phyloP scores from a whole-genome alignment of 1,284 basidiomycete species.

The Termitomyces sp. region DNA sequence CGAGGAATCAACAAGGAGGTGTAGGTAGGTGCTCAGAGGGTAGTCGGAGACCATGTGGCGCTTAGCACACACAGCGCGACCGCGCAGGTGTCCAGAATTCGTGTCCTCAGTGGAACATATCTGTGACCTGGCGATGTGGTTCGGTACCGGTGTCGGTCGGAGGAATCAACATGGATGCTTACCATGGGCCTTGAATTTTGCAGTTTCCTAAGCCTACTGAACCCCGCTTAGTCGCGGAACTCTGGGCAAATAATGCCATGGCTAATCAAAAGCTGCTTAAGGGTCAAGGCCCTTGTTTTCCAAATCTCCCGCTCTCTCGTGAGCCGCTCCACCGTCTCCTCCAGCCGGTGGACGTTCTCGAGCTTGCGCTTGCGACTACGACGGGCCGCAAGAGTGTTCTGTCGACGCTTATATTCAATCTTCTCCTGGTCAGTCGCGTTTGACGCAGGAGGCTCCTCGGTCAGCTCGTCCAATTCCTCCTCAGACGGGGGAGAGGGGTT shows the following conservation, averaged over 20 bases:
- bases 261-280: conserved; percentile 30
- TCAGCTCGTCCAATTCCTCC: conserved; percentile 47
- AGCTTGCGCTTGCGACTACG: conserved; percentile 70
- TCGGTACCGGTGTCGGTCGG: conserved; percentile 5
- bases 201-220: background rate
- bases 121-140: conserved; percentile 4
- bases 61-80: conserved; percentile 4
- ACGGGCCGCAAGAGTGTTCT: conserved; percentile 81
- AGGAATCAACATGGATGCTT: background rate
- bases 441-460: conserved; percentile 31
- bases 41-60: conserved; percentile 11
- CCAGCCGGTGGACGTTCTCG: conserved; percentile 29
- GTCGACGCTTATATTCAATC: conserved; percentile 72
- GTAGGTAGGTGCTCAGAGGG: background rate
- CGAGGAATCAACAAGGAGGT: background rate
- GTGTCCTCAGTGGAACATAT: conserved; percentile 5
- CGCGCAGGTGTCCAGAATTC: conserved; percentile 11
- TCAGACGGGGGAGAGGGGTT: conserved; percentile 35
- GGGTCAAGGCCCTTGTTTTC: conserved; percentile 31
- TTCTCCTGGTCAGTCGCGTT: conserved; percentile 60
- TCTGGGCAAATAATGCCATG: conserved; percentile 56
- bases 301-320: conserved; percentile 32
- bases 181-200: conserved; percentile 4
- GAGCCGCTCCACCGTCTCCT: conserved; percentile 31
- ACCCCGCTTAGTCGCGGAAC: conserved; percentile 25